phyloP scores from a whole-genome alignment of 2,329 filamentous ascomycete species.

The Trichoderma aggressivum region DNA sequence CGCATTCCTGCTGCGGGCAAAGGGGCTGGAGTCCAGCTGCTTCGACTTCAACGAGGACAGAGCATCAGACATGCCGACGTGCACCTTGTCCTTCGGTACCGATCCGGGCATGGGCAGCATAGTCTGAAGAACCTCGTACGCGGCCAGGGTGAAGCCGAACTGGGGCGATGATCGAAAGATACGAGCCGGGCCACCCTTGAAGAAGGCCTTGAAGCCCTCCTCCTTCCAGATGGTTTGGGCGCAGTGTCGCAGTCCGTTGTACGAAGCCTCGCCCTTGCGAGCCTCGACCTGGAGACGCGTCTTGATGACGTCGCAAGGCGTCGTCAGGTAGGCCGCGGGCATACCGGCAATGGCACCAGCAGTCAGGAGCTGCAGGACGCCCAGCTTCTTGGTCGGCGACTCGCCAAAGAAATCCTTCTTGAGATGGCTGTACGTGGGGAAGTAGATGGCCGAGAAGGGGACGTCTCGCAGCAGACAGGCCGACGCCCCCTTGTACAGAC shows the following conservation, averaged over 20 bases:
- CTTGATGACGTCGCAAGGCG: constrained; percentile 98
- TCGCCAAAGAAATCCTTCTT: constrained; percentile 95
- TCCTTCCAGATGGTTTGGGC: constrained; percentile 81
- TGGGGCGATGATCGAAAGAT: constrained; percentile 94
- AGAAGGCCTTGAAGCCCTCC: constrained; percentile 94
- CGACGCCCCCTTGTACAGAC: constrained; percentile 93
- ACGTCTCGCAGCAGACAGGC: constrained; percentile 94
- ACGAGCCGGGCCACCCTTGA: constrained; percentile 95
- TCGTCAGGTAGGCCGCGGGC: constrained; percentile 91
- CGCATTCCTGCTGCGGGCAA: constrained; percentile 73
- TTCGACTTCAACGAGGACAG: constrained; percentile 42
- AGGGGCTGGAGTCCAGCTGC: constrained; percentile 44
- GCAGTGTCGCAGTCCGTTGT: constrained; percentile 82
- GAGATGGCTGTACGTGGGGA: constrained; percentile 91
- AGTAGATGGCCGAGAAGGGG: constrained; percentile 98
- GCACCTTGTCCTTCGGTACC: constrained; percentile 48
- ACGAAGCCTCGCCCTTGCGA: constrained; percentile 86
- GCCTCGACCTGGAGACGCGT: constrained; percentile 96
- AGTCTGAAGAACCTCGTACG: constrained; percentile 87
- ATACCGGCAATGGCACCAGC: constrained; percentile 93
- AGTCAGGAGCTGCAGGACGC: constrained; percentile 84
- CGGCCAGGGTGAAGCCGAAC: constrained; percentile 95
- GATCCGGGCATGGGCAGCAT: constrained; percentile 69
- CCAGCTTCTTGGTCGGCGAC: constrained; percentile 78
- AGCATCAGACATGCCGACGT: constrained; percentile 60